Conservation (phyloP, 495 filamentous ascomycete genomes). For the Hyphodiscus hymeniophilus region DNA sequence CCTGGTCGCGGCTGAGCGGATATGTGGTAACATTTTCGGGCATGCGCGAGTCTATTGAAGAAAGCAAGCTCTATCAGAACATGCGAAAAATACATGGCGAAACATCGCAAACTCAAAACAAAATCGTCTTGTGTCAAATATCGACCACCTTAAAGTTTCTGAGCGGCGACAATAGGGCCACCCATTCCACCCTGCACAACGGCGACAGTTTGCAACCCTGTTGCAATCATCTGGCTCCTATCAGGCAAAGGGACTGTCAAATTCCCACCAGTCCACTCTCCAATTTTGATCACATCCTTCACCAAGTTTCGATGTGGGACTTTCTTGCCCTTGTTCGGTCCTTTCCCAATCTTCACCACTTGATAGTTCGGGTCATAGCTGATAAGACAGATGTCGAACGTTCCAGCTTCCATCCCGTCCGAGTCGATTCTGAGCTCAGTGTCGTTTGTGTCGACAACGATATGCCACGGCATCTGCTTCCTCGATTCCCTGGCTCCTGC, state of each 20-base stretch:
- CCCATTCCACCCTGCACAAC: constrained; percentile 2
- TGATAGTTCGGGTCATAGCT: constrained; percentile 12
- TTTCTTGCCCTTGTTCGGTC: constrained; percentile 20
- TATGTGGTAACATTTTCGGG: too few relatives aligned
- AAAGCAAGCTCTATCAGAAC: too few relatives aligned
- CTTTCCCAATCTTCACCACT: constrained; percentile 18
- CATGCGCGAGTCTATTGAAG: too few relatives aligned
- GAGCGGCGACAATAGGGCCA: neutral
- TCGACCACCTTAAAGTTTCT: constrained; percentile 1
- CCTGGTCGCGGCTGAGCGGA: too few relatives aligned
- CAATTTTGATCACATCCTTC: constrained; percentile 12
- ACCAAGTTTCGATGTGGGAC: constrained; percentile 17
- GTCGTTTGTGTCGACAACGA: too few relatives aligned
- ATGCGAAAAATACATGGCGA: too few relatives aligned
- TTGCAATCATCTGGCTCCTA: constrained; percentile 3
- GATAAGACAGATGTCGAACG: too few relatives aligned
- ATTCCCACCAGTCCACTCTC: constrained; percentile 21
- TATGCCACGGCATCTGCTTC: neutral
- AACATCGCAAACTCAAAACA: too few relatives aligned
- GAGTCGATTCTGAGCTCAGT: neutral
- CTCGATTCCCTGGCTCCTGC: neutral
- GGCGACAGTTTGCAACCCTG: too few relatives aligned
- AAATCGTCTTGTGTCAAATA: too few relatives aligned
- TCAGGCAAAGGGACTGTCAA: neutral
- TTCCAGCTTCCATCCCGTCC: constrained; percentile 1